Evolutionary conservation across 2,329 filamentous ascomycete genomes (phyloP), one percentile per base, ranked within the genome.

Genomic region (Tolypocladium amazonense): DNA sequence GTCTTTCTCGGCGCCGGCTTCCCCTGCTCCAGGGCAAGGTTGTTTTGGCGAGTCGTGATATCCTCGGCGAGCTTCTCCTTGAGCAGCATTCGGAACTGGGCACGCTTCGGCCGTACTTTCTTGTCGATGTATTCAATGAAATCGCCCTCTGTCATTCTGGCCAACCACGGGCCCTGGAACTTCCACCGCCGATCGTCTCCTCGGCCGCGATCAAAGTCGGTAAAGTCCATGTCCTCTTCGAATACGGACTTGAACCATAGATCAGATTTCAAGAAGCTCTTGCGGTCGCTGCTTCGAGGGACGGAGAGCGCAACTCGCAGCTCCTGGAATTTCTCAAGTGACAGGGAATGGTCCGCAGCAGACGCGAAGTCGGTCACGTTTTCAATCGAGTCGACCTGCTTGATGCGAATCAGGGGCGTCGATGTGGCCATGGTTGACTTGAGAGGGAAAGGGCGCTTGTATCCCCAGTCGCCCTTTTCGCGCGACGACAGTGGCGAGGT

Each of bases 301-400:
- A 84, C 77, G 23, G 86, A 82, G 61, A 96, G 76, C 7, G 90
- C 85, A 58, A 96, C 75, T 61, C 84, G 81, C 71, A 97, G 79
- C 72, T 96, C 90, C 71, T 91, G 88, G 77, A 88, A 97, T 78
- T 97, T 97, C 70, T 86, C 80, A 59, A 95, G 78, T 9, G 90
- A 92, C 65, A 91, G 77, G 57, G 87, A 83, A 74, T 96, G 90
- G 72, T 96, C 90, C 60, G 87, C 83, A 0, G 92, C 89, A 43
- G 89, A 92, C 63, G 85, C 81, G 74, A 92, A 97, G 69, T 97
- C 92, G 69, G 92, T 96, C 65, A 97, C 82, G 71, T 92, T 88
- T 74, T 97, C 92, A 66, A 86, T 83, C 2, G 90, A 89, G 77
- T 97, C 93, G 64, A 96, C 81, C 62, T 88, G 82, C 67, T 85